Percentiles rank a stretch among this genome's conserved stretches.
phyloP scores from a whole-genome alignment of 108 stramenopile genomes.

The Cafeteria roenbergensis region DNA sequence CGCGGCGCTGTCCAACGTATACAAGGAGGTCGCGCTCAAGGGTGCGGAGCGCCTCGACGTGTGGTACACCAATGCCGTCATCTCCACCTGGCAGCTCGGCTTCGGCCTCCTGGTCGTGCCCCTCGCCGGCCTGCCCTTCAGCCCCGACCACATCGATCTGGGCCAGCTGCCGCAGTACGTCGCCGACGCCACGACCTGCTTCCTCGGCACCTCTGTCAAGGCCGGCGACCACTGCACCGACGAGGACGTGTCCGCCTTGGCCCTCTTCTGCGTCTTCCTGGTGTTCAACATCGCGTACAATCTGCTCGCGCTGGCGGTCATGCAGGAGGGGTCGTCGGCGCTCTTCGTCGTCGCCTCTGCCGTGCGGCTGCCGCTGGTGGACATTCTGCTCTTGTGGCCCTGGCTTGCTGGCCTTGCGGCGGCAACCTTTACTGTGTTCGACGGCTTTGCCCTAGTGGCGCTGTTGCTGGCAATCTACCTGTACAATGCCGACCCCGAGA shows the following conservation, averaged over 20 bases:
- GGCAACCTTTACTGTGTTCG: neutral
- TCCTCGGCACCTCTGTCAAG: neutral
- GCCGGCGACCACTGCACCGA: neutral
- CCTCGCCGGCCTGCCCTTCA: neutral
- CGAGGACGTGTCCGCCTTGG: neutral
- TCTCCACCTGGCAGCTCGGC: neutral
- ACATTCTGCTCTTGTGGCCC: slow-evolving; percentile 1
- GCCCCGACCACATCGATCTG: neutral
- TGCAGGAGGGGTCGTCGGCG: neutral
- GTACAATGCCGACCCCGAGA: slow-evolving; percentile 5
- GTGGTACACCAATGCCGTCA: neutral
- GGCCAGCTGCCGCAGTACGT: neutral
- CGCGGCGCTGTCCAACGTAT: neutral
- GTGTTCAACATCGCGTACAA: slow-evolving; percentile 10
- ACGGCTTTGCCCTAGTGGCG: slow-evolving; percentile 7
- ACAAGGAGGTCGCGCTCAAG: slow-evolving; percentile 11
- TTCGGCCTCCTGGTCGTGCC: neutral
- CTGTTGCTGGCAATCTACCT: neutral
- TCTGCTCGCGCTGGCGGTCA: neutral
- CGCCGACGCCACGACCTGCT: neutral
- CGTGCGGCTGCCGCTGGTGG: neutral
- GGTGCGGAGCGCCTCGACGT: neutral
- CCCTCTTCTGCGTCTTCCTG: neutral
- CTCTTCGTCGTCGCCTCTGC: slow-evolving; percentile 11
- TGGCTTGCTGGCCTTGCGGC: neutral